Evolutionary conservation across 1,284 basidiomycete genomes (phyloP), one percentile per base, ranked within the genome.

Genomic region (Coriolopsis trogii): DNA sequence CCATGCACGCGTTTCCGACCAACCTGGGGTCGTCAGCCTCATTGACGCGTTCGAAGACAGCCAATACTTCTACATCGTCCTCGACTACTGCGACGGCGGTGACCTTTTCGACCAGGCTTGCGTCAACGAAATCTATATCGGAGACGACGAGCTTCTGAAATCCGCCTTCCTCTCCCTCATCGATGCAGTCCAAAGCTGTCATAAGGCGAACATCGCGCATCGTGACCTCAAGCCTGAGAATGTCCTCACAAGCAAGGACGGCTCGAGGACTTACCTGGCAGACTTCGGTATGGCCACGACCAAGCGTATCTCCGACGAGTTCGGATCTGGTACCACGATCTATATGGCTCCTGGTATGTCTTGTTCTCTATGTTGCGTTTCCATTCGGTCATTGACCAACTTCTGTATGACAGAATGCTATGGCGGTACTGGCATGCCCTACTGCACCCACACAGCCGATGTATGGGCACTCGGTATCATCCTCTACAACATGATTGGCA

Each of bases 181-280:
- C 61, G 83, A 85, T 56, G 81, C 84, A 9, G 77, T 88, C 47
- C 71, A 80, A 26, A 77, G 78, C 59, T 85, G 84, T 65, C 86
- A 89, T 66, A 62, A 67, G 30, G 69, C 77, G 51, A 77, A 79
- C 33, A 80, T 88, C 67, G 85, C 74, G 66, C 86, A 88, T 66
- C 82, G 86, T 20, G 87, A 89, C 61, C 71, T 89, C 44, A 89
- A 89, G 67, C 85, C 85, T 1, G 86, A 87, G 64, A 88, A 89
- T 68, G 81, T 88, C 55, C 70, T 89, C 21, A 83, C 81, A 62
- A 74, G 41, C 4, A 53, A 45, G 4, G 56, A 63, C 41, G 80
- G 82, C 38, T 65, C 68, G 46, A 70, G 71, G 49, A 73, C 88
- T 26, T 76, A 78, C 41, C 66, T 88, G 29, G 49, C 83, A 31